A percentile compares a stretch with the other conserved stretches of the same genome.
These are phyloP conservation scores for Verbascum thapsus DNA, from an alignment of 257 asterid species.

Conservation along the genomic window DNA sequence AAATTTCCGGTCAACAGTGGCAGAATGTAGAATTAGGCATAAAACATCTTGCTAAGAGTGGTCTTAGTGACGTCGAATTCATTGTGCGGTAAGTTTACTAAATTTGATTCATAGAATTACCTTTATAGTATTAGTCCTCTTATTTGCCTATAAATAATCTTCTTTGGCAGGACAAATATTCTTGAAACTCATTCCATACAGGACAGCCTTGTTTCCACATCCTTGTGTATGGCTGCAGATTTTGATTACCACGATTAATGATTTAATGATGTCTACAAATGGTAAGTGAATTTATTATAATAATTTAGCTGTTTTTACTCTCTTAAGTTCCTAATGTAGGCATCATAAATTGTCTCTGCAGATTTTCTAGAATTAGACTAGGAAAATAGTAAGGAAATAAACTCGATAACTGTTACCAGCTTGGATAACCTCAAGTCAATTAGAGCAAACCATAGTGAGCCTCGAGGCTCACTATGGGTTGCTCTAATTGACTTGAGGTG, in stretches of 20 bases:
- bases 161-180: conserved; percentile 47
- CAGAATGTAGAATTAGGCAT: conserved; percentile 43
- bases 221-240: conserved; percentile 46
- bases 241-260: conserved; percentile 37
- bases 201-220: conserved; percentile 47
- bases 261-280: conserved; percentile 40
- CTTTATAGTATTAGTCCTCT: conserved; percentile 11
- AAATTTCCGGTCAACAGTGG: conserved; percentile 51
- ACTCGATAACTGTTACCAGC: conserved; percentile 37
- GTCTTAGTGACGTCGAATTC: conserved; percentile 45
- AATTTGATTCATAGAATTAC: conserved; percentile 10
- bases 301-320: neutral
- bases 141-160: neutral
- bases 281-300: conserved; percentile 46
- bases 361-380: conserved; percentile 61
- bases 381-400: conserved; percentile 49
- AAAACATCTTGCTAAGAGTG: conserved; percentile 35
- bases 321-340: conserved; percentile 1
- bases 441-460: conserved; percentile 43
- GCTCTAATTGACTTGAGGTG: conserved; percentile 44
- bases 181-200: conserved; percentile 45
- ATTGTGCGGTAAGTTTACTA: conserved; percentile 50
- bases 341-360: conserved; percentile 31
- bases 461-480: conserved; percentile 46
- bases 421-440: conserved; percentile 48